These are phyloP conservation scores for Ganoderma lingzhi DNA, from an alignment of 1,284 basidiomycete species.

Conservation along the genomic window DNA sequence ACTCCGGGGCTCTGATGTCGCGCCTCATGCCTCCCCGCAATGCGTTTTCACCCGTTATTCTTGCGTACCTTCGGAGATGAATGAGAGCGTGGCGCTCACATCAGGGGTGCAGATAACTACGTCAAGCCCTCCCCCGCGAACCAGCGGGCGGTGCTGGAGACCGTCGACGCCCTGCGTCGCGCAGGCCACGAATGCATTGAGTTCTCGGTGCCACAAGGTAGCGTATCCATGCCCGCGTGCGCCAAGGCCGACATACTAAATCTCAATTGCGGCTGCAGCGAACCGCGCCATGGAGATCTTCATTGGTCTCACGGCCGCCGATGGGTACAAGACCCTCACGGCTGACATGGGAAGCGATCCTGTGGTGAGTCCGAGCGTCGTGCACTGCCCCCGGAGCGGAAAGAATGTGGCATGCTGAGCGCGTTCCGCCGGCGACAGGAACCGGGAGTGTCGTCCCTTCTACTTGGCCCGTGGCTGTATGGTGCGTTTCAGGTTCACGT, in stretches of 20 bases:
- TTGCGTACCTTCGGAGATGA: conserved; percentile 13
- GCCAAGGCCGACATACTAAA: not conserved
- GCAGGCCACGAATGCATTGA: conserved; percentile 84
- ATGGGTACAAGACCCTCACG: conserved; percentile 79
- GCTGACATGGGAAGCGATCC: conserved; percentile 76
- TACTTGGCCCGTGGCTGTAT: conserved; percentile 29
- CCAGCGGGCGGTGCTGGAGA: conserved; percentile 81
- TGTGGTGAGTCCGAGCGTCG: conserved; percentile 49
- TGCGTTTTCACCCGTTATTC: conserved; percentile 1
- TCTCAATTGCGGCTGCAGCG: conserved; percentile 44
- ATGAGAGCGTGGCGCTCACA: conserved; percentile 14
- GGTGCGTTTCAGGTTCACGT: conserved; percentile 19
- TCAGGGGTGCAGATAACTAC: conserved; percentile 58
- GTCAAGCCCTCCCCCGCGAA: conserved; percentile 82
- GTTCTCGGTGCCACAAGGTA: conserved; percentile 61
- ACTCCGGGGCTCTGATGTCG: not conserved
- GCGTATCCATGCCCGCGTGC: conserved; percentile 28
- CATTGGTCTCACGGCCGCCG: conserved; percentile 73
- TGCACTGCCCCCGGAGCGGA: conserved; percentile 2
- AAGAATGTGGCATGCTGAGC: not conserved
- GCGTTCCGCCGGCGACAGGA: conserved; percentile 23
- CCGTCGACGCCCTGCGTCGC: conserved; percentile 70
- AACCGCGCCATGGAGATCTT: conserved; percentile 68
- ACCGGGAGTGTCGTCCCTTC: conserved; percentile 27
- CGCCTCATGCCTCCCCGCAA: not conserved